phyloP scores from a whole-genome alignment of 2,329 filamentous ascomycete species.

The Cryphonectria carpinicola region DNA sequence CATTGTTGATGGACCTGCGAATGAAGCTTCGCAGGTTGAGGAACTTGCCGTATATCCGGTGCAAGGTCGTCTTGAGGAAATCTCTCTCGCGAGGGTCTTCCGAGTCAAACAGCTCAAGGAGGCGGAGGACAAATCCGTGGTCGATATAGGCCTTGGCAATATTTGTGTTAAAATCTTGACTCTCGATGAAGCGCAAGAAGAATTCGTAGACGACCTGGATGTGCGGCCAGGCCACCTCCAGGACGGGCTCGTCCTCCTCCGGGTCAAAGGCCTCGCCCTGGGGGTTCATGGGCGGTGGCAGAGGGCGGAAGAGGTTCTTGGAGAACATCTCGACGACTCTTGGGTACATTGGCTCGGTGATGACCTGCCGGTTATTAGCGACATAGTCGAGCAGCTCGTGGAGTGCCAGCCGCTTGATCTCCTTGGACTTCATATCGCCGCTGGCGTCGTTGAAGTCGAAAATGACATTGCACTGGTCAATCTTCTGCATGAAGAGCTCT shows the following conservation, averaged over 20 bases:
- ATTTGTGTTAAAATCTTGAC: slow-evolving; percentile 99
- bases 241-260: slow-evolving; percentile 95
- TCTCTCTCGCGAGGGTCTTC: slow-evolving; percentile 96
- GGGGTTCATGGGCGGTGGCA: slow-evolving; percentile 95
- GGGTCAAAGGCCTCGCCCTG: slow-evolving; percentile 98
- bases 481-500: slow-evolving; percentile 99
- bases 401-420: slow-evolving; percentile 95
- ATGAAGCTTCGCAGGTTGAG: slow-evolving; percentile 97
- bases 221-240: slow-evolving; percentile 98
- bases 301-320: slow-evolving; percentile 97
- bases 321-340: slow-evolving; percentile 98
- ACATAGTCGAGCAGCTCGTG: slow-evolving; percentile 98
- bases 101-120: slow-evolving; percentile 97
- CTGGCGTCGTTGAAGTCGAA: slow-evolving; percentile 99
- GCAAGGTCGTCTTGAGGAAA: slow-evolving; percentile 96
- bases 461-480: slow-evolving; percentile 99
- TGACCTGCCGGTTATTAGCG: slow-evolving; percentile 96
- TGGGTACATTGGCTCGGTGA: slow-evolving; percentile 98
- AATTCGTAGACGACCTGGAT: slow-evolving; percentile 99
- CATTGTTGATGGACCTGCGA: slow-evolving; percentile 97
- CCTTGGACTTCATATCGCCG: slow-evolving; percentile 99
- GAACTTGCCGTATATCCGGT: slow-evolving; percentile 99
- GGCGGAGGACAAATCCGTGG: slow-evolving; percentile 93
- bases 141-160: slow-evolving; percentile 99
- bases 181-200: slow-evolving; percentile 98